phyloP scores from a whole-genome alignment of 371 early-diverging fungal species.

The Haplosporangium sp. region DNA sequence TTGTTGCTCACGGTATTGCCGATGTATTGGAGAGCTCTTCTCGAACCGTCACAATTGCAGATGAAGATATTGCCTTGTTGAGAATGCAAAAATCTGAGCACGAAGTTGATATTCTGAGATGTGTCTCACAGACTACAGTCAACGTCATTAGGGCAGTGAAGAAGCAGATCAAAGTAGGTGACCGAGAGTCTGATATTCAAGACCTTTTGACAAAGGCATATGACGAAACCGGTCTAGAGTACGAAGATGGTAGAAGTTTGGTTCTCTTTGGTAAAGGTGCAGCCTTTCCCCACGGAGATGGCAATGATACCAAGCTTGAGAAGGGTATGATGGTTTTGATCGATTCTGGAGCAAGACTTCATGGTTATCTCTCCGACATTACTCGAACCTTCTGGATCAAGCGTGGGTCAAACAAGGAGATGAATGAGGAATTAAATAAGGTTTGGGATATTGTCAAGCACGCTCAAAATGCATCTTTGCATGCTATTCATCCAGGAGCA shows the following conservation, averaged over 20 bases:
- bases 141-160: conserved; percentile 63
- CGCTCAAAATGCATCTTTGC: conserved; percentile 63
- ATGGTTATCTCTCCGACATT: conserved; percentile 65
- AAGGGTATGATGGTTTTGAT: conserved; percentile 64
- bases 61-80: conserved; percentile 57
- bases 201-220: conserved; percentile 56
- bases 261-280: conserved; percentile 69
- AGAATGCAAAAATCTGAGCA: conserved; percentile 64
- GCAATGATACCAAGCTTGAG: conserved; percentile 56
- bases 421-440: conserved; percentile 63
- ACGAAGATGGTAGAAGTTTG: conserved; percentile 58
- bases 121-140: conserved; percentile 65
- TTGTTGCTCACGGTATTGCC: conserved; percentile 60
- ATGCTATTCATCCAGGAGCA: conserved; percentile 43
- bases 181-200: conserved; percentile 62
- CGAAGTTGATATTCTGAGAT: conserved; percentile 66
- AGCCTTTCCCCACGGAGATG: conserved; percentile 70
- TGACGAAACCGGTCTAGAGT: conserved; percentile 56
- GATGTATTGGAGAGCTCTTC: conserved; percentile 22
- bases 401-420: conserved; percentile 50
- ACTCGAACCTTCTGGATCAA: conserved; percentile 66
- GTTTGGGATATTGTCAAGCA: conserved; percentile 67
- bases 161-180: conserved; percentile 57
- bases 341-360: conserved; percentile 66
- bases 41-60: conserved; percentile 56